A percentile compares a stretch with the other conserved stretches of the same genome.
Evolutionary conservation across 129 eudicot species (phyloP).

Genomic region (Arctium lappa): DNA sequence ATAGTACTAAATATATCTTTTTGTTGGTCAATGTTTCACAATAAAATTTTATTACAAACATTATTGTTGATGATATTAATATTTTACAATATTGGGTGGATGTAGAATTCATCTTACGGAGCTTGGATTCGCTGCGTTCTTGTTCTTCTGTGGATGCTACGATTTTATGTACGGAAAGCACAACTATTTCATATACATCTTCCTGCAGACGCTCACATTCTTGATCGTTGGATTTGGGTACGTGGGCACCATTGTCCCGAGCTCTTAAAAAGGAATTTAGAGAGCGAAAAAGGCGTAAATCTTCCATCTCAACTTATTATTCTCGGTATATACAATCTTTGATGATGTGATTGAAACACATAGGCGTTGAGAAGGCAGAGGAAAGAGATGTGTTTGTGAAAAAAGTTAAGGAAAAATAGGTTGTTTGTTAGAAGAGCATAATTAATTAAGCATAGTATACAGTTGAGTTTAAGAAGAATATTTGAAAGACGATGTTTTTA

Average conservation of each 20-base stretch:
- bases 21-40: neutral
- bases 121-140: slow-evolving; percentile 79
- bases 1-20: neutral
- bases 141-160: slow-evolving; percentile 84
- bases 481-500: slow-evolving; percentile 17
- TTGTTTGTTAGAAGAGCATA: slow-evolving; percentile 38
- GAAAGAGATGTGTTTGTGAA: slow-evolving; percentile 30
- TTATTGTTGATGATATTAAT: neutral
- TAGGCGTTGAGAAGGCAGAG: slow-evolving; percentile 19
- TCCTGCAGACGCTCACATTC: slow-evolving; percentile 88
- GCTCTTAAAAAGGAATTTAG: slow-evolving; percentile 25
- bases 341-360: slow-evolving; percentile 30
- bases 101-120: slow-evolving; percentile 76
- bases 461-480: slow-evolving; percentile 30
- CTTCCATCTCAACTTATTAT: slow-evolving; percentile 27
- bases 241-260: slow-evolving; percentile 87
- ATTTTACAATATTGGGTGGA: neutral
- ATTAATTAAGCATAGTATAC: slow-evolving; percentile 37
- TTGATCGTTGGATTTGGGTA: slow-evolving; percentile 88
- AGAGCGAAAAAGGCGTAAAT: slow-evolving; percentile 5
- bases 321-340: slow-evolving; percentile 38
- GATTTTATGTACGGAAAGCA: slow-evolving; percentile 80
- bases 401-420: slow-evolving; percentile 25
- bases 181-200: slow-evolving; percentile 85
- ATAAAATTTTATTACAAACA: no score